Evolutionary conservation across 1,284 basidiomycete species (phyloP).

Genomic region (Porodaedalea pini): DNA sequence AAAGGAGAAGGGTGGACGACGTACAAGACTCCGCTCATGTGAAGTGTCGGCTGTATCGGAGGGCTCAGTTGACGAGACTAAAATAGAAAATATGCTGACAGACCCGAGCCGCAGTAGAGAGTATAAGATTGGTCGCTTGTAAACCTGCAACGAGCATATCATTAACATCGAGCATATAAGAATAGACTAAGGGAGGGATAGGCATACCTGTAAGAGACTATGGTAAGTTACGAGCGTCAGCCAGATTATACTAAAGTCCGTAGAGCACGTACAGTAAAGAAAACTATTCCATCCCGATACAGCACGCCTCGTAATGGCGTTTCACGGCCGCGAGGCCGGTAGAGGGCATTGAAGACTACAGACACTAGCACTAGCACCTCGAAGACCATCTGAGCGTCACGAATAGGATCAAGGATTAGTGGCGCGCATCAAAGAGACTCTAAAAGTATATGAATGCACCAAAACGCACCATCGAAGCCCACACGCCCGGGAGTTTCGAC

Average conservation of each 20-base stretch:
- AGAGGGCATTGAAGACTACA: slow-evolving; percentile 22
- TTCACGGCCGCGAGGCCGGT: slow-evolving; percentile 19
- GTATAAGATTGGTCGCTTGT: slow-evolving; percentile 10
- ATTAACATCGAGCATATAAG: too few species aligned
- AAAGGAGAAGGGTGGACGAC: background rate
- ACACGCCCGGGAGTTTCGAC: slow-evolving; percentile 8
- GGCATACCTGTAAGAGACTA: too few species aligned
- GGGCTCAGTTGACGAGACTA: background rate
- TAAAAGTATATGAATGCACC: background rate
- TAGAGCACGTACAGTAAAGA: slow-evolving; percentile 21
- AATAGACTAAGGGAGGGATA: too few species aligned
- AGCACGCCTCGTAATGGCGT: slow-evolving; percentile 17
- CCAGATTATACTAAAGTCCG: too few species aligned
- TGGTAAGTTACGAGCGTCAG: too few species aligned
- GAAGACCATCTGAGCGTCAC: slow-evolving; percentile 22
- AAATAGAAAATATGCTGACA: background rate
- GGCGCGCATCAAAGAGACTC: background rate
- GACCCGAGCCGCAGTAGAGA: slow-evolving; percentile 10
- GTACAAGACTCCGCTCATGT: slow-evolving; percentile 3
- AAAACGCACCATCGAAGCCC: slow-evolving; percentile 18
- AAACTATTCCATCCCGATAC: slow-evolving; percentile 24
- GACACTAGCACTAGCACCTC: slow-evolving; percentile 21
- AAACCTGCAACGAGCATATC: slow-evolving; percentile 6
- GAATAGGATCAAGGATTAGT: background rate
- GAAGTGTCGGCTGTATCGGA: background rate